Evolutionary conservation across 495 filamentous ascomycete genomes (phyloP).

Genomic region (Aspergillus mulundensis): DNA sequence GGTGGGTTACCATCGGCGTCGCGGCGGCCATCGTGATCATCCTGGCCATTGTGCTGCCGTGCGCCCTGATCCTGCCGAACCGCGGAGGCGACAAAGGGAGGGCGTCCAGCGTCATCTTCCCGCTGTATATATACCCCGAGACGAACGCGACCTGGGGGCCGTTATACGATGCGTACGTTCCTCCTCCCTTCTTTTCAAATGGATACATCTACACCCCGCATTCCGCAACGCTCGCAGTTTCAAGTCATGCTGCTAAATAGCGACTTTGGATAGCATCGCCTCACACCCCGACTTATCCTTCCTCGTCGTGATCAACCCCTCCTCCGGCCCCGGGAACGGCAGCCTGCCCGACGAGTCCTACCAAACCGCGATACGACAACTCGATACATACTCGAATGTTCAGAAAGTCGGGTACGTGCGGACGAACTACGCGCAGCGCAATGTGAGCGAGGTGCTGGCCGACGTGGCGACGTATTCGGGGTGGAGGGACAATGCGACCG

Average conservation of each 20-base stretch:
- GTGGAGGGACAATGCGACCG: slow-evolving; percentile 32
- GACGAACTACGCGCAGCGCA: slow-evolving; percentile 29
- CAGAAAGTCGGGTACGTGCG: slow-evolving; percentile 47
- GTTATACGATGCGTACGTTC: slow-evolving; percentile 27
- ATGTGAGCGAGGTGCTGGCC: slow-evolving; percentile 24
- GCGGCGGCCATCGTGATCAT: slow-evolving; percentile 11
- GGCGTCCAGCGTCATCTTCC: slow-evolving; percentile 40
- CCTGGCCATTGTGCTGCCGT: slow-evolving; percentile 16
- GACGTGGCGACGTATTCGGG: slow-evolving; percentile 39
- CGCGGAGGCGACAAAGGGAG: slow-evolving; percentile 2
- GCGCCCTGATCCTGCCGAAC: slow-evolving; percentile 11
- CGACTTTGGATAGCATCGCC: slow-evolving; percentile 14
- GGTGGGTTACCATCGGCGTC: slow-evolving; percentile 11
- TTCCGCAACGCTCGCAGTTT: too few species aligned
- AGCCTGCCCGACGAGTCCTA: slow-evolving; percentile 30
- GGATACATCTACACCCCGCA: too few species aligned
- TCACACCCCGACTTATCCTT: slow-evolving; percentile 32
- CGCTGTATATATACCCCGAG: slow-evolving; percentile 48
- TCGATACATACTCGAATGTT: slow-evolving; percentile 42
- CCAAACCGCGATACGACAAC: slow-evolving; percentile 29
- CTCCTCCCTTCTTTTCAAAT: background rate
- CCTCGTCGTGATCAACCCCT: slow-evolving; percentile 45
- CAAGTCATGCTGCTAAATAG: background rate
- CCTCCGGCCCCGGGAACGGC: slow-evolving; percentile 40
- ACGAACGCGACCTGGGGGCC: slow-evolving; percentile 38